These are phyloP conservation scores for Mycena albidolilacea DNA, from an alignment of 768 basidiomycete species.

Conservation along the genomic window DNA sequence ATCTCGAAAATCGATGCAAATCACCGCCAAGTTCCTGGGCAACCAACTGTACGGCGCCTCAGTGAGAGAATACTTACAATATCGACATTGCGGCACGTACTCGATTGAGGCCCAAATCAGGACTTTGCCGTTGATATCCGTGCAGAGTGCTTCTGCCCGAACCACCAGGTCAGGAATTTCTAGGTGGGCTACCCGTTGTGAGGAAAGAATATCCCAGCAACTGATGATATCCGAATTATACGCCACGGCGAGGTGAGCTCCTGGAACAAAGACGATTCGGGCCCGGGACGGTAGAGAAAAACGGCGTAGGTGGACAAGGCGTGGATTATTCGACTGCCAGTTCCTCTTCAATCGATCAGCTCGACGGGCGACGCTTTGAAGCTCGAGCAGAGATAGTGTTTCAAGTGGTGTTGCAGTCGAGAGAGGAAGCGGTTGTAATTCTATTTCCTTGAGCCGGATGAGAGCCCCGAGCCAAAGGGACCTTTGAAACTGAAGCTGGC, in stretches of 20 bases:
- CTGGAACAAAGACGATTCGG: not conserved
- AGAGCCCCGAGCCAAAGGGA: slow-evolving; percentile 10
- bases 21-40: not conserved
- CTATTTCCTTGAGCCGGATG: not conserved
- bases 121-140: slow-evolving; percentile 1
- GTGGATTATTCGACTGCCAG: not conserved
- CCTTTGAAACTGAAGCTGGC: not conserved
- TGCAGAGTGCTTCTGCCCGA: not conserved
- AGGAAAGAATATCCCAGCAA: slow-evolving; percentile 13
- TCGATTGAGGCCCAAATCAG: not conserved
- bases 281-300: not conserved
- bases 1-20: not conserved
- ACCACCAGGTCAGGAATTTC: not conserved
- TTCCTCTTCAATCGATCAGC: not conserved
- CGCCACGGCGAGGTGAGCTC: not conserved
- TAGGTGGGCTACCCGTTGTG: not conserved
- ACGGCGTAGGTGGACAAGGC: not conserved
- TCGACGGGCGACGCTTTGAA: not conserved
- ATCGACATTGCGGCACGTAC: not conserved
- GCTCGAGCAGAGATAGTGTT: not conserved
- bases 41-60: not conserved
- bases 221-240: not conserved
- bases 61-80: not conserved
- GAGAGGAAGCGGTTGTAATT: not conserved
- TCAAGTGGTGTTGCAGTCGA: not conserved